Percentiles rank a stretch among this genome's conserved stretches.
These are phyloP conservation scores for Neurospora terricola DNA, from an alignment of 495 filamentous ascomycete species.

Conservation along the genomic window DNA sequence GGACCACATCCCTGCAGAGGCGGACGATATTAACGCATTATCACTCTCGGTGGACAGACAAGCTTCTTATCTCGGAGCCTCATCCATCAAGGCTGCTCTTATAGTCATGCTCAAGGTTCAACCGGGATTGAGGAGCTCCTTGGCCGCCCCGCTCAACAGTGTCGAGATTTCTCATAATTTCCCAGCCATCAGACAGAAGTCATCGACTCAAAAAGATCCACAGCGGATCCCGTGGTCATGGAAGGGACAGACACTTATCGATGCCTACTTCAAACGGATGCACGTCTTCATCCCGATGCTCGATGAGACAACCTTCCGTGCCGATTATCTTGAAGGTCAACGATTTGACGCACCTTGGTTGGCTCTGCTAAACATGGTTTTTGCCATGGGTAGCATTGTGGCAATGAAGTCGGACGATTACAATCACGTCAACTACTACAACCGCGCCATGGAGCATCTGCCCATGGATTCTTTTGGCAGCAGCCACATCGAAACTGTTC, in stretches of 20 bases:
- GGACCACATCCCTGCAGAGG: conserved; percentile 55
- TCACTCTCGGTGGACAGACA: conserved; percentile 62
- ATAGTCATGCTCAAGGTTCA: conserved; percentile 73
- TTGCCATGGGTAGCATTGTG: conserved; percentile 67
- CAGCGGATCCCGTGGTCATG: conserved; percentile 48
- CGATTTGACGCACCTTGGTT: conserved; percentile 66
- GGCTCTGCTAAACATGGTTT: conserved; percentile 68
- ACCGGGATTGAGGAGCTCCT: conserved; percentile 49
- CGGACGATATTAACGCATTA: conserved; percentile 73
- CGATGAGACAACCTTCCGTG: conserved; percentile 64
- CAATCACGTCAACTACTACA: conserved; percentile 64
- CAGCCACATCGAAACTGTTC: conserved; percentile 60
- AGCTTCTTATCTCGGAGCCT: conserved; percentile 72
- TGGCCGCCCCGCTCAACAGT: conserved; percentile 41
- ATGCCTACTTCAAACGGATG: conserved; percentile 68
- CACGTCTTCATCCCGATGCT: conserved; percentile 70
- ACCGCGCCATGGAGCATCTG: conserved; percentile 57
- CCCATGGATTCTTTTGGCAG: conserved; percentile 58
- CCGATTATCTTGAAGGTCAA: conserved; percentile 57
- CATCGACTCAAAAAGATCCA: conserved; percentile 35
- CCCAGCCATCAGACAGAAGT: conserved; percentile 38
- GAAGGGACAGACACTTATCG: conserved; percentile 54
- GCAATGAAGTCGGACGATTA: conserved; percentile 60
- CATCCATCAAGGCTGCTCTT: conserved; percentile 69
- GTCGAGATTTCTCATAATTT: conserved; percentile 38